These are phyloP conservation scores for Boletus edulis DNA, from an alignment of 768 basidiomycete genomes.

Conservation along the genomic window DNA sequence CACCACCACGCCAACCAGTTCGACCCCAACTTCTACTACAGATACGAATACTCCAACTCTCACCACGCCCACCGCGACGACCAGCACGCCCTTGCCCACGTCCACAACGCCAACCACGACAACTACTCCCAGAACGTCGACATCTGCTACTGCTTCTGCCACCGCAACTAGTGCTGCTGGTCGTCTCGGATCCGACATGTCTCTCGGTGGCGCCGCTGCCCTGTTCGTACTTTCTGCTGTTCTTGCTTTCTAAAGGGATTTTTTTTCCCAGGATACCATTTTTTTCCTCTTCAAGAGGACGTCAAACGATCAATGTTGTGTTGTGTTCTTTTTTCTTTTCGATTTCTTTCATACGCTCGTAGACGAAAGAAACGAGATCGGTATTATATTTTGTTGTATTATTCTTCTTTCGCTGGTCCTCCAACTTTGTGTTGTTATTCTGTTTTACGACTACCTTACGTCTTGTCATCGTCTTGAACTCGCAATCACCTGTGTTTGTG, in stretches of 20 bases:
- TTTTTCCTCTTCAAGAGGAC: not conserved
- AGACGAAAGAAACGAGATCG: slow-evolving; percentile 1
- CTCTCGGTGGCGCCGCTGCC: slow-evolving; percentile 19
- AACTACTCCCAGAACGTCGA: slow-evolving; percentile 13
- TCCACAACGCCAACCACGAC: not conserved
- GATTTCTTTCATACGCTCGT: slow-evolving; percentile 1
- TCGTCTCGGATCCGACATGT: slow-evolving; percentile 18
- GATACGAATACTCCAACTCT: slow-evolving; percentile 9
- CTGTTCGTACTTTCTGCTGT: slow-evolving; percentile 22
- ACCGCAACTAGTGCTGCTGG: slow-evolving; percentile 19
- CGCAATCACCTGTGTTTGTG: too few relatives aligned
- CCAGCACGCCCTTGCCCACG: slow-evolving; percentile 22
- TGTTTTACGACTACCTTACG: not conserved
- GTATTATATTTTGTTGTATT: slow-evolving; percentile 20
- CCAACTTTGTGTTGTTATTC: not conserved
- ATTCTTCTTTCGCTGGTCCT: not conserved
- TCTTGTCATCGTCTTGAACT: not conserved
- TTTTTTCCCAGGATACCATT: slow-evolving; percentile 6
- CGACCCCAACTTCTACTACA: not conserved
- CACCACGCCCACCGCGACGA: slow-evolving; percentile 31
- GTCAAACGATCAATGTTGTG: slow-evolving; percentile 6
- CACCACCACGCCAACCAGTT: slow-evolving; percentile 9
- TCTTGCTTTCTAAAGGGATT: slow-evolving; percentile 13
- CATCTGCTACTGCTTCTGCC: slow-evolving; percentile 14
- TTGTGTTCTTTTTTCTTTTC: not conserved